Evolutionary conservation across 2,329 filamentous ascomycete genomes (phyloP).

Genomic region (Thielaviopsis ethacetica): DNA sequence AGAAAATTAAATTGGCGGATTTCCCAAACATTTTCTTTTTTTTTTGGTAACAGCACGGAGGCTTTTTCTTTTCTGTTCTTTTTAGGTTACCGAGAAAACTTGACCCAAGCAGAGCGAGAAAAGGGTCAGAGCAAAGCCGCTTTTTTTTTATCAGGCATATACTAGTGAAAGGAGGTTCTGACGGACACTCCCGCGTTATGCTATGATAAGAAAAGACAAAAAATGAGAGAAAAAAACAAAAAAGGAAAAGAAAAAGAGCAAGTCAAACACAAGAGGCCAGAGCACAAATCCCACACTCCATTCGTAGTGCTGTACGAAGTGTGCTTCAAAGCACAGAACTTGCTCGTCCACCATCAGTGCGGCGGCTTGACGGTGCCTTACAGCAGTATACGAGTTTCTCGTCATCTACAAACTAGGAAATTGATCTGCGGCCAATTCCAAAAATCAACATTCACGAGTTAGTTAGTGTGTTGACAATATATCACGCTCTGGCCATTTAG

Average conservation of each 20-base stretch:
- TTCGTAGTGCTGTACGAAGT: too few species aligned
- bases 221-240: background rate
- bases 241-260: background rate
- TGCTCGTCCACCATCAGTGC: too few species aligned
- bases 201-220: background rate
- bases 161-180: background rate
- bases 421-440: too few species aligned
- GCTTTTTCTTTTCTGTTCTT: background rate
- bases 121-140: background rate
- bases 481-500: too few species aligned
- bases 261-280: background rate
- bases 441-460: too few species aligned
- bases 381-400: too few species aligned
- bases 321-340: too few species aligned
- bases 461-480: too few species aligned
- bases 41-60: background rate
- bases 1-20: background rate
- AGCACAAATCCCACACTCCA: background rate
- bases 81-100: background rate
- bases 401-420: too few species aligned
- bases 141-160: background rate
- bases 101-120: background rate
- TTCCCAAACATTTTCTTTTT: background rate
- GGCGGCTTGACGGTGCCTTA: too few species aligned
- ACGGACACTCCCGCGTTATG: background rate